phyloP scores from a whole-genome alignment of 306 rosid genomes.

The Casuarina cunninghamiana region DNA sequence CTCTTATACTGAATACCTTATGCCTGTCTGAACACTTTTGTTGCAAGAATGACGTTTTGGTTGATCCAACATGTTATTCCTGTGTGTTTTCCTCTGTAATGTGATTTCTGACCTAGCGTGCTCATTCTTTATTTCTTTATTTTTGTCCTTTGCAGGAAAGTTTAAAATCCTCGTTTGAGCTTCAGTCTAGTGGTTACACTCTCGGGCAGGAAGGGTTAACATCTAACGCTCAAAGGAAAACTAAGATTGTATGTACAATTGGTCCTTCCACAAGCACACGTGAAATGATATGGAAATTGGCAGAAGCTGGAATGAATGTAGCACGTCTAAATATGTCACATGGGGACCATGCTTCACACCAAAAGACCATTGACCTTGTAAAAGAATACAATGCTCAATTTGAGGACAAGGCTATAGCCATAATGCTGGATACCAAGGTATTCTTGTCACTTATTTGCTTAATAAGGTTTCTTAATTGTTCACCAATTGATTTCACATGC shows the following conservation, averaged over 20 bases:
- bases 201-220: constrained; percentile 27
- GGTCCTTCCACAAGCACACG: constrained; percentile 91
- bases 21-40: background rate
- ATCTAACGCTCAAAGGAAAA: constrained; percentile 53
- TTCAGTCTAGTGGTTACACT: constrained; percentile 22
- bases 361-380: constrained; percentile 77
- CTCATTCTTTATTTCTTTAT: constrained; percentile 4
- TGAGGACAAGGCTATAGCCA: constrained; percentile 71
- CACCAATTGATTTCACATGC: background rate
- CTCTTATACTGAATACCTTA: background rate
- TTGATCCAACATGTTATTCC: background rate
- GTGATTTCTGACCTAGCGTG: constrained; percentile 13
- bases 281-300: constrained; percentile 93
- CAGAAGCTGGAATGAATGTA: constrained; percentile 81
- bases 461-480: background rate
- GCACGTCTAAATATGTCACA: constrained; percentile 97
- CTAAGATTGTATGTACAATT: constrained; percentile 87
- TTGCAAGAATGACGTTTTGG: background rate
- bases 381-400: constrained; percentile 81
- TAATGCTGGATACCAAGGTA: constrained; percentile 98
- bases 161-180: constrained; percentile 36
- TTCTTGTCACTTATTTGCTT: constrained; percentile 6
- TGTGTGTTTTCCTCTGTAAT: background rate
- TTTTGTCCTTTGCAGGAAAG: constrained; percentile 37
- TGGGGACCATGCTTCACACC: constrained; percentile 88